Base-by-base conservation (phyloP, 2,329 filamentous ascomycete genomes). In the Sporothrix protearum region DNA sequence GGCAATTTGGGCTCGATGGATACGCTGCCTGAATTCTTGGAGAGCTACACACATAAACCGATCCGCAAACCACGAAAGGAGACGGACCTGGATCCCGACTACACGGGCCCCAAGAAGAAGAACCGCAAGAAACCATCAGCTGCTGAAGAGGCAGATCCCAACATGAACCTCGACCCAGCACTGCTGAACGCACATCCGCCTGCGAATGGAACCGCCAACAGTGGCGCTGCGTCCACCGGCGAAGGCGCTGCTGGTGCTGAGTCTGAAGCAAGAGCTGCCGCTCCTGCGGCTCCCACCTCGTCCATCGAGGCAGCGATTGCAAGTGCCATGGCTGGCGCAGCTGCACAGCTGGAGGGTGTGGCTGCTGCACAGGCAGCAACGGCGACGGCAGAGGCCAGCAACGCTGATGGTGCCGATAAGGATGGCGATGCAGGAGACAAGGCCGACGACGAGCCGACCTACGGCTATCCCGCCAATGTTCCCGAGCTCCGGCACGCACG, bases 71-170 rank as follows among this genome's bases (percentile, higher is more conserved):
- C 85, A 6, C 83, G 81, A 30, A 82, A 83, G 22, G 85, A 87
- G 55, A 84, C 83, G 25, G 84, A 88, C 66, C 79, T 87, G 66
- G 83, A 85, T 66, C 87, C 86, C 0, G 86, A 88, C 71, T 88
- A 87, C 73, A 76, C 79, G 57, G 80, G 81, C 0, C 81, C 82
- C 0, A 83, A 77, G 64, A 77, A 81, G 53, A 42, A 36, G 8
- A 42, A 45, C 36, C 59, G 59, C 22, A 76, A 77, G 74, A 76
- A 79, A 9, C 80, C 75, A 74, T 76, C 78, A n/a, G 9, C 42
- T 8, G 51, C 61, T 22, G 76, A 73, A 0, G 74, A 79, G 33
- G 78, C 80, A 64, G 75, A 79, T 76, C 71, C 80, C 76, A 75
- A 81, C 3, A 79, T 82, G 73, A 83, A 85, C 66, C 81, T 88